These are phyloP conservation scores for Galerina sulciceps DNA, from an alignment of 768 basidiomycete genomes.

Conservation along the genomic window DNA sequence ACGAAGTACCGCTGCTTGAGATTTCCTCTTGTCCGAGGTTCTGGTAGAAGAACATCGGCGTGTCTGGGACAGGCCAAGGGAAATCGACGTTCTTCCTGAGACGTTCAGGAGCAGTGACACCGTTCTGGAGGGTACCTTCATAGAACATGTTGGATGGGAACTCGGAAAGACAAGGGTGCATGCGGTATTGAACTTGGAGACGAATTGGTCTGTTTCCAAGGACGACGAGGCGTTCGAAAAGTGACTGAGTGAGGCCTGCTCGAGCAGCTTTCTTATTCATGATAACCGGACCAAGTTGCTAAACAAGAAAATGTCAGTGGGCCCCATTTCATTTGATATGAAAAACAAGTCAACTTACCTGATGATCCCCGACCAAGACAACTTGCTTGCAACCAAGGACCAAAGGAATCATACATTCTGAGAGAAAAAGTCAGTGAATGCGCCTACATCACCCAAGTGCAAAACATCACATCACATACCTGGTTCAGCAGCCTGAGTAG, in stretches of 20 bases:
- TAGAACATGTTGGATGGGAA: constrained; percentile 99
- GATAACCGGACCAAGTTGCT: constrained; percentile 98
- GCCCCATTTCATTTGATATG: neutral
- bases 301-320: constrained; percentile 14
- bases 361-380: constrained; percentile 96
- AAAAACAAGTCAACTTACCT: constrained; percentile 35
- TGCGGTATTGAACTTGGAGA: constrained; percentile 98
- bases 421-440: constrained; percentile 18
- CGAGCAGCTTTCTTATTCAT: constrained; percentile 99
- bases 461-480: constrained; percentile 51
- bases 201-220: constrained; percentile 97
- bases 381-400: constrained; percentile 98
- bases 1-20: constrained; percentile 97
- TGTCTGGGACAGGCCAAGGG: constrained; percentile 96
- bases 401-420: constrained; percentile 99
- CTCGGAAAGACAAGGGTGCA: constrained; percentile 99
- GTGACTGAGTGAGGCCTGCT: constrained; percentile 97
- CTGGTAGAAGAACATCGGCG: constrained; percentile 99
- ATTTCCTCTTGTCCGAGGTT: constrained; percentile 99
- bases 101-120: constrained; percentile 97
- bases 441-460: neutral
- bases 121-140: constrained; percentile 97
- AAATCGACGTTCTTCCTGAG: constrained; percentile 98
- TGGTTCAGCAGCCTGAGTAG: constrained; percentile 97
- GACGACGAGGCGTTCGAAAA: constrained; percentile 96